phyloP scores from a whole-genome alignment of 2,329 filamentous ascomycete genomes.

The Beauveria sp. region DNA sequence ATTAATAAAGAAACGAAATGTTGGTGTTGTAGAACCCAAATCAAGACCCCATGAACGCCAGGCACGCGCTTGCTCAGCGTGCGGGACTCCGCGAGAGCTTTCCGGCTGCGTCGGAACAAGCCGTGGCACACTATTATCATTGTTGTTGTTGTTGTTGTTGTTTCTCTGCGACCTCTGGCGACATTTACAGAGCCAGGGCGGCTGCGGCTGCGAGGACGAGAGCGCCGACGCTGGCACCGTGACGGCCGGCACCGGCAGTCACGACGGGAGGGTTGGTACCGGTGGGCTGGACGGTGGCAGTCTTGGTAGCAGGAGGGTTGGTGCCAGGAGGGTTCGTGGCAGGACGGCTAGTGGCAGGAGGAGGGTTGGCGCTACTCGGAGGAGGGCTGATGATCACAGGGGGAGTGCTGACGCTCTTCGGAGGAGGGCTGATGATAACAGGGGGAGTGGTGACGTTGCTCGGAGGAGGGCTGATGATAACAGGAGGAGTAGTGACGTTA shows the following conservation, averaged over 20 bases:
- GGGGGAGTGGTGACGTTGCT: too few species aligned
- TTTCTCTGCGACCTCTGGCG: not conserved
- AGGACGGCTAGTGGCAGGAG: not conserved
- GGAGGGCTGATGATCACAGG: too few species aligned
- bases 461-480: too few species aligned
- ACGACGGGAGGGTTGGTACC: conserved; percentile 16
- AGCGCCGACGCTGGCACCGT: conserved; percentile 27
- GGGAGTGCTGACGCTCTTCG: too few species aligned
- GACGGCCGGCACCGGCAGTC: conserved; percentile 31
- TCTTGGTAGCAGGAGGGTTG: conserved; percentile 3
- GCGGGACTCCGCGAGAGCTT: not conserved
- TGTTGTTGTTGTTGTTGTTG: not conserved
- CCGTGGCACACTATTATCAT: not conserved
- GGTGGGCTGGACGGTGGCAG: conserved; percentile 10
- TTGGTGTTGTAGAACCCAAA: not conserved
- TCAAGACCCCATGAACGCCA: not conserved
- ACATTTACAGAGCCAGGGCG: conserved; percentile 28
- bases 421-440: too few species aligned
- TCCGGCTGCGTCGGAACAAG: not conserved
- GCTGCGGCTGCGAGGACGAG: conserved; percentile 32
- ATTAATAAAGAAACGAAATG: not conserved
- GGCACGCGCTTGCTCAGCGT: not conserved
- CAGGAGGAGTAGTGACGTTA: too few species aligned
- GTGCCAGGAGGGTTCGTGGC: conserved; percentile 3
- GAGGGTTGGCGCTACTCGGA: not conserved